Evolutionary conservation across 345 rosid species (phyloP).

Genomic region (Fremontodendron californicum): DNA sequence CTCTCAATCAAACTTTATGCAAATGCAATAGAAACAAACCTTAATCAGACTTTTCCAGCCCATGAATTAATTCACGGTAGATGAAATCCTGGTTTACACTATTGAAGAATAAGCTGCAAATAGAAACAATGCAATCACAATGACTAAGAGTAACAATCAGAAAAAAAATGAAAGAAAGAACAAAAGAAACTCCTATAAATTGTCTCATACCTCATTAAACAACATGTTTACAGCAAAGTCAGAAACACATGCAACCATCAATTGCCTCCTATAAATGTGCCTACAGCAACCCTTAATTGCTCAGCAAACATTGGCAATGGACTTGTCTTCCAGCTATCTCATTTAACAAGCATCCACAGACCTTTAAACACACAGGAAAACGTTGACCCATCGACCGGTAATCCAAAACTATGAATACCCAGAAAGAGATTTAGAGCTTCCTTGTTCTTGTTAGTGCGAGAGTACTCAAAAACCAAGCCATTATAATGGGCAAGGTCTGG

Average conservation of each 20-base stretch:
- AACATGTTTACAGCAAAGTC: conserved; percentile 1
- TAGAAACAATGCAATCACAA: background rate
- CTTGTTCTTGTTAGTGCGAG: conserved; percentile 47
- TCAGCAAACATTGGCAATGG: conserved; percentile 51
- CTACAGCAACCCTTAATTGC: background rate
- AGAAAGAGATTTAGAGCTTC: conserved; percentile 52
- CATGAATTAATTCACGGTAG: background rate
- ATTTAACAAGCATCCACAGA: conserved; percentile 51
- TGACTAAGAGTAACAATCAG: background rate
- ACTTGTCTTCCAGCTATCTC: conserved; percentile 54
- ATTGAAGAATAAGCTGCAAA: background rate
- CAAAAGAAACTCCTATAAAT: background rate
- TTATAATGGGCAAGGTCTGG: conserved; percentile 21
- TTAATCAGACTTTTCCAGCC: background rate
- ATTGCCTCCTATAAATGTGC: background rate
- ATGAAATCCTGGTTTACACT: background rate
- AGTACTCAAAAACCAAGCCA: conserved; percentile 44
- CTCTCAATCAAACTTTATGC: background rate
- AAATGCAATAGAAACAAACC: background rate
- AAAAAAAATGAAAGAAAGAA: background rate
- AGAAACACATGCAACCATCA: background rate
- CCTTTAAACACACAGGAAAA: conserved; percentile 67
- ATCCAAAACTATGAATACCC: conserved; percentile 46
- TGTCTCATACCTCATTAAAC: background rate
- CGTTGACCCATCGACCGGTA: conserved; percentile 46